These are phyloP conservation scores for Haberlea rhodopensis DNA, from an alignment of 257 asterid species.

Conservation along the genomic window DNA sequence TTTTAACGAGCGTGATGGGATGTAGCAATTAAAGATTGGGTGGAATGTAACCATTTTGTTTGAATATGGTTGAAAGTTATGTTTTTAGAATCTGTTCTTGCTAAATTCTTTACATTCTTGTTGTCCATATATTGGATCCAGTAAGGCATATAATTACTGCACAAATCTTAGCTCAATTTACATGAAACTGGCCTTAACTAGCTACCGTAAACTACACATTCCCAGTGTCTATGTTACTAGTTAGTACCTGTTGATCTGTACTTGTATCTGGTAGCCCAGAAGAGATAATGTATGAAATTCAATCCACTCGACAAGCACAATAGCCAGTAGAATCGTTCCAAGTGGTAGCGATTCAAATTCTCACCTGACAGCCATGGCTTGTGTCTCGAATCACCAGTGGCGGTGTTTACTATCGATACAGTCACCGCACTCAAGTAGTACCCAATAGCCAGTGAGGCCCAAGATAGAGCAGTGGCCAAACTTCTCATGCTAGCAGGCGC, in stretches of 20 bases:
- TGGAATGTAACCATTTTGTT: background rate
- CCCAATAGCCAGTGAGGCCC: constrained; percentile 86
- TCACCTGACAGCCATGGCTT: constrained; percentile 67
- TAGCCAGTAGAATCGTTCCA: constrained; percentile 84
- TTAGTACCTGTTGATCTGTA: constrained; percentile 49
- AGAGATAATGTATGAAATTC: constrained; percentile 75
- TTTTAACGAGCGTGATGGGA: too few species aligned
- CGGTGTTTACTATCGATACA: constrained; percentile 62
- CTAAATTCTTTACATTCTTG: background rate
- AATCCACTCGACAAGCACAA: constrained; percentile 70
- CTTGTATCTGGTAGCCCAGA: constrained; percentile 76
- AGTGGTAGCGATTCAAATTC: constrained; percentile 57
- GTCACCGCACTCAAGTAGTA: constrained; percentile 74
- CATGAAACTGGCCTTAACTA: background rate
- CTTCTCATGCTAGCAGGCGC: constrained; percentile 83
- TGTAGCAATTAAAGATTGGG: too few species aligned
- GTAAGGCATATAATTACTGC: constrained; percentile 38
- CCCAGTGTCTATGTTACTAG: constrained; percentile 6
- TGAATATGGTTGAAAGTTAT: background rate
- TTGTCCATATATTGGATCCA: constrained; percentile 38
- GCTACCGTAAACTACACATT: background rate
- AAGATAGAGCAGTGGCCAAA: constrained; percentile 76
- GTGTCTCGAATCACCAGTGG: constrained; percentile 46
- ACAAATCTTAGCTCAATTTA: background rate
- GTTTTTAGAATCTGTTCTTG: background rate